These are phyloP conservation scores for Rhodocollybia butyracea DNA, from an alignment of 768 basidiomycete species.

Conservation along the genomic window DNA sequence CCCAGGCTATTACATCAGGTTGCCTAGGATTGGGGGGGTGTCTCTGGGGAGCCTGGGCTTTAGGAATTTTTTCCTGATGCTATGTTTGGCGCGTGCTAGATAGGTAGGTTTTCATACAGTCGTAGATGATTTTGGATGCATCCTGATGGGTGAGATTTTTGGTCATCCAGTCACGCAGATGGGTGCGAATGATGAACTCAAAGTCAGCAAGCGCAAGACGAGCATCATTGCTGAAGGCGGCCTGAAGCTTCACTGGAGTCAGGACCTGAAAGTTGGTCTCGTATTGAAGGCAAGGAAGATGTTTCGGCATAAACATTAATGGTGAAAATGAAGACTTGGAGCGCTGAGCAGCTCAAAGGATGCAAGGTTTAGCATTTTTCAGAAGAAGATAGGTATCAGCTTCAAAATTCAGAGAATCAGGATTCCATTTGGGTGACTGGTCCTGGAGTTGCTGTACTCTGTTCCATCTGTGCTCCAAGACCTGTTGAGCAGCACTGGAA, in stretches of 20 bases:
- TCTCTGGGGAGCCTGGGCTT: too few relatives aligned
- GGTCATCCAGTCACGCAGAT: conserved; percentile 30
- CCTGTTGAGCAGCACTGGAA: conserved; percentile 12
- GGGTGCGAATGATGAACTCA: conserved; percentile 27
- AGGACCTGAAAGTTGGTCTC: conserved; percentile 10
- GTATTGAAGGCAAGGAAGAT: conserved; percentile 15
- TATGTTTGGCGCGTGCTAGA: conserved; percentile 21
- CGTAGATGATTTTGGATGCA: conserved; percentile 21
- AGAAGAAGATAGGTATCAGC: conserved; percentile 33
- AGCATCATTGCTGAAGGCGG: conserved; percentile 8
- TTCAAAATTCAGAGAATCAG: conserved; percentile 20
- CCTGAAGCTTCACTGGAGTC: background rate
- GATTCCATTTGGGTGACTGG: conserved; percentile 20
- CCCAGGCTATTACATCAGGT: too few relatives aligned
- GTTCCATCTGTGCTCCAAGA: conserved; percentile 33
- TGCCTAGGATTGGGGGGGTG: too few relatives aligned
- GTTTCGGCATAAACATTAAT: conserved; percentile 15
- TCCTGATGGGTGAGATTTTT: conserved; percentile 8
- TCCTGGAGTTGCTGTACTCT: conserved; percentile 22
- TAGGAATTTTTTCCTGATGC: too few relatives aligned
- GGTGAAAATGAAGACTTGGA: background rate
- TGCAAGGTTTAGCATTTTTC: conserved; percentile 20
- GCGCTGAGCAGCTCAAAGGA: conserved; percentile 18
- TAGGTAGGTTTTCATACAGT: conserved; percentile 23
- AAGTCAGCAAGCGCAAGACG: conserved; percentile 31